phyloP scores from a whole-genome alignment of 129 eudicot species.

The Apium graveolens region DNA sequence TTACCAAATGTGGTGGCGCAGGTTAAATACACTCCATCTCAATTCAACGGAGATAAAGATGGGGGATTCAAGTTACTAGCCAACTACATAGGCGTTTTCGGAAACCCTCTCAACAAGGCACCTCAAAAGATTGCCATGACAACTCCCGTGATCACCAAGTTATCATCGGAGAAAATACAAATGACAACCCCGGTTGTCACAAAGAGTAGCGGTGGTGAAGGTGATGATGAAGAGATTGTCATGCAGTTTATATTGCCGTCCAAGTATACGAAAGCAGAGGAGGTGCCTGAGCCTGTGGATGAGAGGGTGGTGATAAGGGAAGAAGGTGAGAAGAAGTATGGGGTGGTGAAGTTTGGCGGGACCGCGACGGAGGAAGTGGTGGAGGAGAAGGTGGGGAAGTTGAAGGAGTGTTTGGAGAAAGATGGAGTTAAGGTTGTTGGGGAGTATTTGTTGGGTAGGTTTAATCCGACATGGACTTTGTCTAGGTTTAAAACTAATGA shows the following conservation, averaged over 20 bases:
- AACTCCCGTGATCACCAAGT: conserved; percentile 1
- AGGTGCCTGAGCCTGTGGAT: conserved; percentile 81
- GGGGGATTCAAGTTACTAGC: conserved; percentile 71
- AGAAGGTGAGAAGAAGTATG: conserved; percentile 71
- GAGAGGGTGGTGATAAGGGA: conserved; percentile 94
- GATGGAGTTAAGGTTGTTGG: conserved; percentile 65
- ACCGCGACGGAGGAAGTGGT: conserved; percentile 56
- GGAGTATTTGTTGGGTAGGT: conserved; percentile 61
- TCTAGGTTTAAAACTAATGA: conserved; percentile 79
- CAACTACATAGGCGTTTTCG: conserved; percentile 70
- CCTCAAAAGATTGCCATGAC: not conserved
- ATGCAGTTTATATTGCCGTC: conserved; percentile 70
- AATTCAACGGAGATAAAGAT: conserved; percentile 31
- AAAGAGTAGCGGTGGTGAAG: conserved; percentile 51
- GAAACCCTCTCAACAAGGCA: conserved; percentile 59
- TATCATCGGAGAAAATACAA: conserved; percentile 50
- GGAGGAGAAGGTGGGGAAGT: conserved; percentile 50
- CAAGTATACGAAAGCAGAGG: conserved; percentile 64
- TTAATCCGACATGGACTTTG: conserved; percentile 87
- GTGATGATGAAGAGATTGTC: conserved; percentile 58
- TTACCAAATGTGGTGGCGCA: conserved; percentile 50
- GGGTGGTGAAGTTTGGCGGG: conserved; percentile 77
- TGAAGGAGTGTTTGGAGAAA: conserved; percentile 58
- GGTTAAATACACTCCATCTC: not conserved
- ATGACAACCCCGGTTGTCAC: conserved; percentile 89